Evolutionary conservation across 495 filamentous ascomycete genomes (phyloP).

Genomic region (Penicillium manginii): DNA sequence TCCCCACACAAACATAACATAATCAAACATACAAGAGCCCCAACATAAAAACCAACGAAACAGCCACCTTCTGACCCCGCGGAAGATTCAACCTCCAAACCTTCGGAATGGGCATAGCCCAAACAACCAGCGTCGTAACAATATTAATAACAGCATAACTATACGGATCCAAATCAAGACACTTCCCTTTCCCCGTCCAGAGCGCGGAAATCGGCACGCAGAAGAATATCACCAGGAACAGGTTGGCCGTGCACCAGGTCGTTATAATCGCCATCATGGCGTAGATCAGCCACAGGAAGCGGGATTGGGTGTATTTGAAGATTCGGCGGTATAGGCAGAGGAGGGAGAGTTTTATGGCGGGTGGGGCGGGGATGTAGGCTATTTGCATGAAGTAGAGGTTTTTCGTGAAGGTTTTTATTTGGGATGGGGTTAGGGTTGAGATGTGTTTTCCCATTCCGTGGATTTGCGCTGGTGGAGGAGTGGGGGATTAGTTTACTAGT

Average conservation of each 20-base stretch:
- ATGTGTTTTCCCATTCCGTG: conserved; percentile 2
- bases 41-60: neutral
- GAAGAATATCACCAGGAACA: conserved; percentile 1
- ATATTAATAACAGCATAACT: conserved; percentile 4
- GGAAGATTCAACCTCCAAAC: neutral
- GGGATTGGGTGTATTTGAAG: neutral
- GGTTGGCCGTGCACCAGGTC: neutral
- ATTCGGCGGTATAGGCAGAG: neutral
- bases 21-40: conserved; percentile 1
- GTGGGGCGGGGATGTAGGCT: conserved; percentile 1
- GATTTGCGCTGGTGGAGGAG: neutral
- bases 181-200: neutral
- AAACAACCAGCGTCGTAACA: neutral
- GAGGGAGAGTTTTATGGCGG: conserved; percentile 1
- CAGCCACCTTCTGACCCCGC: neutral
- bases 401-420: neutral
- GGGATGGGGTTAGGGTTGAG: neutral
- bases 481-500: neutral
- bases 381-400: conserved; percentile 5
- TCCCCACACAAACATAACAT: too few relatives aligned
- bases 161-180: neutral
- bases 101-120: conserved; percentile 1
- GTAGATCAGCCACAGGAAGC: neutral
- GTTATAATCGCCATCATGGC: neutral
- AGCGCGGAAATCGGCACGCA: neutral